phyloP scores from a whole-genome alignment of 306 rosid species.

The Prunus fruticosa region DNA sequence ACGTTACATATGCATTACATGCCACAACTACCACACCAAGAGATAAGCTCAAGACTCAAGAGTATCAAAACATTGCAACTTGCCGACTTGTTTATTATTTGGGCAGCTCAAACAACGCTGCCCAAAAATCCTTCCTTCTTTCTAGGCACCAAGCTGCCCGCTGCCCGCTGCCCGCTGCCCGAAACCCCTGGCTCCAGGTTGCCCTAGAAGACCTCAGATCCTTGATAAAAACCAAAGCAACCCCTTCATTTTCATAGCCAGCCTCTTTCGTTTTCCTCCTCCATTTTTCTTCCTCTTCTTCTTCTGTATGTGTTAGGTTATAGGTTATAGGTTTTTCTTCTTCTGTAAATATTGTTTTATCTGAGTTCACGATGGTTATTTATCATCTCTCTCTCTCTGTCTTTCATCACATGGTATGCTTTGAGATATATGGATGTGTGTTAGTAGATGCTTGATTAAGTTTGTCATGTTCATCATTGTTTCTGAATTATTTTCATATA shows the following conservation, averaged over 20 bases:
- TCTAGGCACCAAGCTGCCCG: conserved; percentile 18
- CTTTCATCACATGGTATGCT: too few relatives aligned
- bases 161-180: conserved; percentile 43
- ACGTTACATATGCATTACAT: background rate
- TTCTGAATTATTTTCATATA: background rate
- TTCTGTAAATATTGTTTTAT: background rate
- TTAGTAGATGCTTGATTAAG: background rate
- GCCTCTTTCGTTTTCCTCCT: background rate
- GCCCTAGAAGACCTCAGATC: conserved; percentile 30
- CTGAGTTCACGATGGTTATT: too few relatives aligned
- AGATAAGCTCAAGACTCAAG: background rate
- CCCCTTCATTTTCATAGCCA: background rate
- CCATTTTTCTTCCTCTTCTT: background rate
- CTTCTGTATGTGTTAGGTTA: background rate
- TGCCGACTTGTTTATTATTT: conserved; percentile 16
- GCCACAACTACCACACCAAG: background rate
- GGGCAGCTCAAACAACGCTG: conserved; percentile 29
- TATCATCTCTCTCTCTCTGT: too few relatives aligned
- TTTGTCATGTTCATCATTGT: background rate
- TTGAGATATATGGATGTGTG: too few relatives aligned
- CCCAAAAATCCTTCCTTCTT: conserved; percentile 2
- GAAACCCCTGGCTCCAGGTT: conserved; percentile 21
- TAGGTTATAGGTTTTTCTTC: background rate
- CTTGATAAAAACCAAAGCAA: conserved; percentile 13
- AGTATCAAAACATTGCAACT: conserved; percentile 8